Conservation (phyloP, 2,329 filamentous ascomycete species). For the Colletotrichum tamarilloi region DNA sequence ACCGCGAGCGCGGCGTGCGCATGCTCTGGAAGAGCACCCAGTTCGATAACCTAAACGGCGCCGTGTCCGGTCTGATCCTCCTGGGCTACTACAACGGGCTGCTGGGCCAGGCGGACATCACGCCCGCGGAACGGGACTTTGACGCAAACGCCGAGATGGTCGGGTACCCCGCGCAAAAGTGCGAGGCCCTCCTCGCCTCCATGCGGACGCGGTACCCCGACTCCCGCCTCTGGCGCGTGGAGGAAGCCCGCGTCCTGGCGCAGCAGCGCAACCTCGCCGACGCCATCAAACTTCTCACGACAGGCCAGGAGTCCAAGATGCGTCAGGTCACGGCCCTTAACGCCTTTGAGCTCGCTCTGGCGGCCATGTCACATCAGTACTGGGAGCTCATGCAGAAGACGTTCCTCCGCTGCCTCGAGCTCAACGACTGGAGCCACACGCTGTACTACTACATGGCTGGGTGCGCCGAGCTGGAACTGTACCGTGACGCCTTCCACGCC, state of each 20-base stretch:
- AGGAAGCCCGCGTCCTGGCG: conserved; percentile 83
- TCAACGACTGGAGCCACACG: conserved; percentile 92
- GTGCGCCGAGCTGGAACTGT: conserved; percentile 81
- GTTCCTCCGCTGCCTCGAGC: conserved; percentile 79
- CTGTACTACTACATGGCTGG: conserved; percentile 92
- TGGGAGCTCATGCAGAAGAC: conserved; percentile 79
- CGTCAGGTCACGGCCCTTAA: conserved; percentile 89
- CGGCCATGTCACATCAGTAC: conserved; percentile 81
- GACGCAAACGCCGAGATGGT: conserved; percentile 68
- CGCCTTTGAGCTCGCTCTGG: conserved; percentile 85
- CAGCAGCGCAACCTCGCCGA: conserved; percentile 73
- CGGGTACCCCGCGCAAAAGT: conserved; percentile 78
- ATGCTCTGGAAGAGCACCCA: conserved; percentile 93
- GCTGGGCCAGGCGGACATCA: conserved; percentile 87
- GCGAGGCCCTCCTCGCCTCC: conserved; percentile 73
- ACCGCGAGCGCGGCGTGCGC: conserved; percentile 81
- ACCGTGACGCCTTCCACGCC: conserved; percentile 69
- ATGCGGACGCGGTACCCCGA: conserved; percentile 86
- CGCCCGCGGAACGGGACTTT: conserved; percentile 70
- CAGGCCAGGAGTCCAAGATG: conserved; percentile 75
- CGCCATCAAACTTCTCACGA: conserved; percentile 73
- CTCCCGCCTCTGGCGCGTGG: conserved; percentile 86
- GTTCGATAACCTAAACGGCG: conserved; percentile 92
- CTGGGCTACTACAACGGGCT: conserved; percentile 91
- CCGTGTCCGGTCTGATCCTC: conserved; percentile 83